Base-by-base conservation (phyloP, 2,329 filamentous ascomycete species). In the Dryadomyces quercivorus region DNA sequence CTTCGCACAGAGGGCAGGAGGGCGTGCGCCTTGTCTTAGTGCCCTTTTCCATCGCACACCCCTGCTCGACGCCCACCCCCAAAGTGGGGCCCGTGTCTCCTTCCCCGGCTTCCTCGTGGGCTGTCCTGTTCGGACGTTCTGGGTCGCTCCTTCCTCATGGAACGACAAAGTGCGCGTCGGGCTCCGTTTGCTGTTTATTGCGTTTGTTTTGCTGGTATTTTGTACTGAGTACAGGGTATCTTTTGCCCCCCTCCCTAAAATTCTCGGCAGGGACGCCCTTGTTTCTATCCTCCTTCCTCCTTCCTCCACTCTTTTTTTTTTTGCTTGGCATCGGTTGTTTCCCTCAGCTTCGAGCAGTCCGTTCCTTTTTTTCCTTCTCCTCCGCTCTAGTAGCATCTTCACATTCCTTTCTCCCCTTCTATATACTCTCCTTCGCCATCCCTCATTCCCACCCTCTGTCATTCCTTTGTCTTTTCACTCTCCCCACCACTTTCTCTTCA, bases 71-170 rank as follows among this genome's bases (percentile, higher is more conserved):
- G 10, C 36, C 4, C 36, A 13, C 36, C 5, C 36, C 36, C 36
- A 12, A 40, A 40, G 10, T 8, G n/a, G 49, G 49, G 6, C 15
- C 21, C n/a, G 16, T 21, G 15, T 34, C 38, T 9, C 42, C 40
- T 51, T 53, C 51, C 51, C 51, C 43, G 34, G 42, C 46, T 53
- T 53, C 51, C 40, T 51, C 16, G 20, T n/a, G 20, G 22, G 40
- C 31, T 16, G 21, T 21, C 18, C 15, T 48, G 46, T 31, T 26
- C 26, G 26, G 26, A 3, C 9, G 36, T 40, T 40, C 48, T 50
- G 48, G 48, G 38, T 50, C 48, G 48, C 48, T 50, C 48, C 48
- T 51, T 51, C 50, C 50, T 31, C 21, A 51, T 51, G 38, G n/a
- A 15, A 44, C 49, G 15, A 16, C 10, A 40, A 40, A 40, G 26